A percentile compares a stretch with the other conserved stretches of the same genome.
Conservation (phyloP, 2,329 filamentous ascomycete genomes). For the Aspergillus fijiensis region DNA sequence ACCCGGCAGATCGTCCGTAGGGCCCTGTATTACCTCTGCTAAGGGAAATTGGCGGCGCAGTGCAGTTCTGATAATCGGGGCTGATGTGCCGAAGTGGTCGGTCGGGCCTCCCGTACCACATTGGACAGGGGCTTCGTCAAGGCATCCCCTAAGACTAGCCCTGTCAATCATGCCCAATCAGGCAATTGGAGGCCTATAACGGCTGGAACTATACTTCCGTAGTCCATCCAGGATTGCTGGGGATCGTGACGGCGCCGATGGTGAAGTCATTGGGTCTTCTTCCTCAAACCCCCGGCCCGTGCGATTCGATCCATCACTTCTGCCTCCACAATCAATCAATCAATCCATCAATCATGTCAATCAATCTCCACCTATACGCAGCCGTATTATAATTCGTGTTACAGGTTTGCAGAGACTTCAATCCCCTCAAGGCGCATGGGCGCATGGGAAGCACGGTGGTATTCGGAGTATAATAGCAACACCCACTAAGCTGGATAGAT, state of each 20-base stretch:
- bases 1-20: neutral
- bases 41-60: neutral
- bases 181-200: neutral
- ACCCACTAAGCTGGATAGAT: neutral
- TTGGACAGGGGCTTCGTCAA: neutral
- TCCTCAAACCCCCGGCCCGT: neutral
- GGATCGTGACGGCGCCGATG: neutral
- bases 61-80: neutral
- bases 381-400: neutral
- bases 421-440: neutral
- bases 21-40: neutral
- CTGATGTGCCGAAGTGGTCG: neutral
- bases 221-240: too few relatives aligned
- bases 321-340: neutral
- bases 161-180: neutral
- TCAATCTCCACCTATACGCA: neutral
- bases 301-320: neutral
- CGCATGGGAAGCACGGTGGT: too few relatives aligned
- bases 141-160: neutral
- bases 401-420: neutral
- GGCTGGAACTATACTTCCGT: too few relatives aligned
- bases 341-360: neutral
- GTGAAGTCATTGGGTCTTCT: neutral
- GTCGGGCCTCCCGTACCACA: neutral
- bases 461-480: too few relatives aligned